Evolutionary conservation across 768 basidiomycete genomes (phyloP), one percentile per base, ranked within the genome.

Genomic region (Tulasnella sp.): DNA sequence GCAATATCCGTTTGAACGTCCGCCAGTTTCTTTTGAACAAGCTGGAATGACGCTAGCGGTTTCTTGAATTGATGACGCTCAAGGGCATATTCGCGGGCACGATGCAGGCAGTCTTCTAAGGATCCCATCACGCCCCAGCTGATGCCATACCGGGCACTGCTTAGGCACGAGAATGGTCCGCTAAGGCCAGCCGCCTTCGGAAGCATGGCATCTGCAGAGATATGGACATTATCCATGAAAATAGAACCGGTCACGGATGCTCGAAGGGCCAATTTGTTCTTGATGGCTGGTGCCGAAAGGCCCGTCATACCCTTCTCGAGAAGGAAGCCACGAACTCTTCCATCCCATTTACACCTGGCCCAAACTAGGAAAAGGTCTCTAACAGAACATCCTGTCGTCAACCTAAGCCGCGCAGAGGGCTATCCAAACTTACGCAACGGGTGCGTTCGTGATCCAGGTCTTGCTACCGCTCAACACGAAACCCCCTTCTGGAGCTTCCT

Each of bases 71-170:
- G 94, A 45, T 83, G 78, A 14, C 93, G 78, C 66, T 96, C 88
- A 32, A 96, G 77, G 8, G 90, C 86, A 66, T 98, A 97, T 9
- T 75, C 75, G 19, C 86, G 79, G 0, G 92, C 79, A 37, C 79
- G 79, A 32, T 75, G 67, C 39, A 97, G 75, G 65, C 90, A 96
- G 63, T 96, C 89, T 68, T 98, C 93, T 25, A 98, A 77, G 2
- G 93, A 85, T 27, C 94, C 94, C 80, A 98, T 93, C 1, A 86
- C 85, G 52, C 93, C 93, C 88, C 91, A 97, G 1, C 86, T 84
- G 61, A 94, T 94, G 27, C 90, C 89, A 66, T 73, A 88, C 63
- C 87, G 75, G 21, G 91, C 93, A 43, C 78, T 91, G 69, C 96
- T 97, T 49, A 98, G 72, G 67, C 94, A 98, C 0, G 85, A 83